Conservation (phyloP, 306 rosid genomes). For the Corylus americana region DNA sequence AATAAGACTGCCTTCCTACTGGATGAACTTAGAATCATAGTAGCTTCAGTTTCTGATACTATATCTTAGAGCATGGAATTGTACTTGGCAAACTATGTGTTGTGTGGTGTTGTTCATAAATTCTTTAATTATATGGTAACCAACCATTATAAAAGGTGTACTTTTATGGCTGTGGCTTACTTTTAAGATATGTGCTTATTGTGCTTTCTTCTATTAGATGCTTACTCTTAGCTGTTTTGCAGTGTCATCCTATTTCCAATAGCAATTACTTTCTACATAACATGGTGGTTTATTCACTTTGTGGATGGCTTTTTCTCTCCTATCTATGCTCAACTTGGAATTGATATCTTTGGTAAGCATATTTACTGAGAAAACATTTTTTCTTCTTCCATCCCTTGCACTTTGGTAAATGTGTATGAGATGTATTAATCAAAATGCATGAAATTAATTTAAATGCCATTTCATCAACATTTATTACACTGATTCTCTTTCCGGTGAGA, state of each 20-base stretch:
- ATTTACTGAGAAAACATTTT: slow-evolving; percentile 10
- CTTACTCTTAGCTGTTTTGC: slow-evolving; percentile 50
- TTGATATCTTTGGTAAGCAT: slow-evolving; percentile 76
- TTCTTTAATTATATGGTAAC: background rate
- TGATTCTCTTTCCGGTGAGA: background rate
- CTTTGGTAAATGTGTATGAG: background rate
- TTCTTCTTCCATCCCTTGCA: background rate
- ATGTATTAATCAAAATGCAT: slow-evolving; percentile 9
- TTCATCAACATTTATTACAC: background rate
- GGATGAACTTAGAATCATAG: background rate
- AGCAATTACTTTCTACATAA: slow-evolving; percentile 87
- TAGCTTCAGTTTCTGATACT: background rate
- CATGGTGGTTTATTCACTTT: slow-evolving; percentile 97
- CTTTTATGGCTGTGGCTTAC: background rate
- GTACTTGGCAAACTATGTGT: background rate
- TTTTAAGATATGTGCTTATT: background rate
- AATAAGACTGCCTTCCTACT: background rate
- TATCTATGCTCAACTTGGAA: slow-evolving; percentile 83
- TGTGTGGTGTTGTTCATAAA: background rate
- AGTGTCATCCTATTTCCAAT: slow-evolving; percentile 88
- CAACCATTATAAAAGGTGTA: background rate
- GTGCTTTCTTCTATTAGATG: background rate
- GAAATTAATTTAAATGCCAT: background rate
- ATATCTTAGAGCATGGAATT: background rate
- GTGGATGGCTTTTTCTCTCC: slow-evolving; percentile 94